Evolutionary conservation across 768 basidiomycete genomes (phyloP), one percentile per base, ranked within the genome.

Genomic region (Lactarius hatsudake): DNA sequence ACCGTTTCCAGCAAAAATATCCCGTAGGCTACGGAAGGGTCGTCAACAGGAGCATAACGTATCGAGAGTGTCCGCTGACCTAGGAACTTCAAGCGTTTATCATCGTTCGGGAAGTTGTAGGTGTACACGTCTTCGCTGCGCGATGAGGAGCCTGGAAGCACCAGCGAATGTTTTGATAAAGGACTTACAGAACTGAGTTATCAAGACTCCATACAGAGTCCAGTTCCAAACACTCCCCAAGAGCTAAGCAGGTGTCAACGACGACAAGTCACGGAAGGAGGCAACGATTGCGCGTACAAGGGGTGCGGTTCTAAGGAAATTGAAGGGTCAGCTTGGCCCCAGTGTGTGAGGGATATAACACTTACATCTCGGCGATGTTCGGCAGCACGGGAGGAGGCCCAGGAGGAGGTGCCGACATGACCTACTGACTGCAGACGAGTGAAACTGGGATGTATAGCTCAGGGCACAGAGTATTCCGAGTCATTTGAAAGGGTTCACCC

Each of bases 171-270:
- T 18, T 15, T 15, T 53, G 48, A 28, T 26, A 36, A 23, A 56
- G 36, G 5, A 7, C 62, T 42, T 55, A 67, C 66, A 67, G 23
- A 59, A 4, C 34, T 67, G 66, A 20, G 63, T 62, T 10, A 67
- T 5, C 30, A 63, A 36, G 26, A 55, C 62, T 0, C 66, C 66
- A 45, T 36, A 63, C 34, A 67, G 26, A 12, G 38, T 12, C 66
- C 66, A 67, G 53, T 60, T 67, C 66, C 66, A 67, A 6, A 63
- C 30, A 42, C 3, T 7, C 13, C 66, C 66, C 12, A 67, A 57
- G 36, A 67, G 66, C 66, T 67, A 18, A 26, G 7, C 20, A 56
- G 23, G 40, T 20, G 26, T 67, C 32, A 59, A n/a, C 32, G 8
- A 17, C 8, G 15, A n/a, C 5, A 32, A 55, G 5, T 17, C 36